Percentiles rank a stretch among this genome's conserved stretches.
Evolutionary conservation across 345 rosid species (phyloP).

Genomic region (Arabidopsis suecica): DNA sequence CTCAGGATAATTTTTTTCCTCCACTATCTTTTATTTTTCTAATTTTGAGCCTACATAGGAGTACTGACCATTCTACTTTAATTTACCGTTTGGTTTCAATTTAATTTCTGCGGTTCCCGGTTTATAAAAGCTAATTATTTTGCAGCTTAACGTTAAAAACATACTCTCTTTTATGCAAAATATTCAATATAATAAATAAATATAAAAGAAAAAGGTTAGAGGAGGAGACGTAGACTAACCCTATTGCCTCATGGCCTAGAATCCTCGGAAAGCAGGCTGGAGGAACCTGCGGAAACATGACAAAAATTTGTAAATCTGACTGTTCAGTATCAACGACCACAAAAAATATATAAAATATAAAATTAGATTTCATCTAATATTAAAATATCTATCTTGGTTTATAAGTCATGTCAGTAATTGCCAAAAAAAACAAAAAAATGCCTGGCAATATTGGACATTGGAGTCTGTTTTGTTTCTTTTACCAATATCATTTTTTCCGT

Average conservation of each 20-base stretch:
- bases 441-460: neutral
- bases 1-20: too few species aligned
- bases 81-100: too few species aligned
- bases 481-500: neutral
- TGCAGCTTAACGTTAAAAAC: neutral
- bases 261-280: constrained; percentile 79
- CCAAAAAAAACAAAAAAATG: neutral
- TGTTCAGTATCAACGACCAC: constrained; percentile 22
- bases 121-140: too few species aligned
- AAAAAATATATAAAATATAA: neutral
- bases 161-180: neutral
- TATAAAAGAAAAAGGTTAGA: neutral
- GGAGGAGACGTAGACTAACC: constrained; percentile 49
- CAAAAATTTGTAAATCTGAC: constrained; percentile 8
- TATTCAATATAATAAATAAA: neutral
- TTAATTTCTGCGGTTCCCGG: too few species aligned
- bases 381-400: neutral
- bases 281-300: constrained; percentile 53
- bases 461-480: neutral
- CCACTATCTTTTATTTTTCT: too few species aligned
- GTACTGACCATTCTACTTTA: too few species aligned
- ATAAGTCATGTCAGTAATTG: neutral
- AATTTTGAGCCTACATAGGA: too few species aligned
- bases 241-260: constrained; percentile 90
- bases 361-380: neutral